Evolutionary conservation across 129 eudicot genomes (phyloP).

Genomic region (Flaveria robusta): DNA sequence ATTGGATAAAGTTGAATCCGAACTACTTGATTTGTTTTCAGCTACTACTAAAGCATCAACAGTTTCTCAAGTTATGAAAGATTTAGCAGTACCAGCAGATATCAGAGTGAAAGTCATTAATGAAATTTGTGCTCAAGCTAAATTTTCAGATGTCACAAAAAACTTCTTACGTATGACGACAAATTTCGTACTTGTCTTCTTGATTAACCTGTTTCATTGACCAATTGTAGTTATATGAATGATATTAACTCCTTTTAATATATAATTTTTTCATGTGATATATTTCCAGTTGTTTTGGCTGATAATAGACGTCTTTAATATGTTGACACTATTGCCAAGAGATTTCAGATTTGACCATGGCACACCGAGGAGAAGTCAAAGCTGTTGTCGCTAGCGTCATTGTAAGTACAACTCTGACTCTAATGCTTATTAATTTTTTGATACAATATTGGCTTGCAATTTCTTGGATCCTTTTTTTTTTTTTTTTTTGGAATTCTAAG

Average conservation of each 20-base stretch:
- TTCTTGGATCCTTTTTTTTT: background rate
- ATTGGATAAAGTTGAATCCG: constrained; percentile 81
- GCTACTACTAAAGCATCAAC: constrained; percentile 59
- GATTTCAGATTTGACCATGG: constrained; percentile 88
- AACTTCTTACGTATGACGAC: constrained; percentile 70
- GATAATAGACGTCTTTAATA: constrained; percentile 73
- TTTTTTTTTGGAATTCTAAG: background rate
- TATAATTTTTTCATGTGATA: constrained; percentile 9
- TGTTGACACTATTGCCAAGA: constrained; percentile 58
- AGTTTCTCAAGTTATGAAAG: constrained; percentile 80
- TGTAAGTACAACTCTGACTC: constrained; percentile 49
- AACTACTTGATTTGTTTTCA: constrained; percentile 57
- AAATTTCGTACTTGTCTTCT: background rate
- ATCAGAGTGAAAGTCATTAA: constrained; percentile 62
- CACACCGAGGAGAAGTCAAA: constrained; percentile 84
- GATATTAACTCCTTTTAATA: background rate
- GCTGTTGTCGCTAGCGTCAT: constrained; percentile 80
- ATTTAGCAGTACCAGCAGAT: constrained; percentile 61
- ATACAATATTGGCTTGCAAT: background rate
- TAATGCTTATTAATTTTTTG: too few species aligned
- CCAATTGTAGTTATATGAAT: background rate
- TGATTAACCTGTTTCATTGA: background rate
- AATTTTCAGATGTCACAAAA: constrained; percentile 67
- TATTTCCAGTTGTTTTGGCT: constrained; percentile 64
- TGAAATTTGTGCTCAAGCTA: constrained; percentile 65